Conservation (phyloP, 1,284 basidiomycete genomes). For the Volvariella volvacea region DNA sequence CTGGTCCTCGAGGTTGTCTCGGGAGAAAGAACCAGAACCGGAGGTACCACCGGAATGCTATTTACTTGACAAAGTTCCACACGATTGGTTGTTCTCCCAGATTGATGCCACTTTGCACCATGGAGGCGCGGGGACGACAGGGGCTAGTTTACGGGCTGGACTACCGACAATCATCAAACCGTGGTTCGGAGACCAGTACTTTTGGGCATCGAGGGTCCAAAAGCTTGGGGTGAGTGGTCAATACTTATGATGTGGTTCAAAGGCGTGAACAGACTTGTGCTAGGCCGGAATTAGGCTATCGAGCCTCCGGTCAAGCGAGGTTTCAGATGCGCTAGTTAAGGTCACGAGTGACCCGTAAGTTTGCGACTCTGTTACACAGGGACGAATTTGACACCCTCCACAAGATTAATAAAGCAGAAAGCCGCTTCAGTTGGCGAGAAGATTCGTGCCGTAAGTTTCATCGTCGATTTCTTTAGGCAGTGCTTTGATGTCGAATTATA, state of each 20-base stretch:
- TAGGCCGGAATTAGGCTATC: slow-evolving; percentile 44
- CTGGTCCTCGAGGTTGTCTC: slow-evolving; percentile 58
- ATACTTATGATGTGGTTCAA: slow-evolving; percentile 1
- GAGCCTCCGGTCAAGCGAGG: slow-evolving; percentile 40
- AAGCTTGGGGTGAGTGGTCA: slow-evolving; percentile 42
- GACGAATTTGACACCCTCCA: neutral
- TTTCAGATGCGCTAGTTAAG: slow-evolving; percentile 45
- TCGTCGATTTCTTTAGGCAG: neutral
- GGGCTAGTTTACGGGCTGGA: slow-evolving; percentile 61
- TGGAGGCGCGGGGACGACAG: slow-evolving; percentile 71
- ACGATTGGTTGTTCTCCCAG: slow-evolving; percentile 74
- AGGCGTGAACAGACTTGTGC: slow-evolving; percentile 2
- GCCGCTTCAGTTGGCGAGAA: slow-evolving; percentile 55
- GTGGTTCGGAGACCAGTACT: slow-evolving; percentile 68
- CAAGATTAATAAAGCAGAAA: slow-evolving; percentile 56
- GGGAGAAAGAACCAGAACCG: slow-evolving; percentile 26
- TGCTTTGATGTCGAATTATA: slow-evolving; percentile 13
- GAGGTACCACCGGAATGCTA: slow-evolving; percentile 39
- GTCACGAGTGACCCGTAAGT: slow-evolving; percentile 43
- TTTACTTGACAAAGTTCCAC: slow-evolving; percentile 63
- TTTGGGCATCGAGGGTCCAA: slow-evolving; percentile 66
- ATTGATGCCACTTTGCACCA: slow-evolving; percentile 65
- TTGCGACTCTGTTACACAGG: neutral
- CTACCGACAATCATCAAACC: slow-evolving; percentile 73
- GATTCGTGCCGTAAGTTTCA: slow-evolving; percentile 42